Evolutionary conservation across 352 stramenopile species (phyloP).

Genomic region (Blastocystis sp.): DNA sequence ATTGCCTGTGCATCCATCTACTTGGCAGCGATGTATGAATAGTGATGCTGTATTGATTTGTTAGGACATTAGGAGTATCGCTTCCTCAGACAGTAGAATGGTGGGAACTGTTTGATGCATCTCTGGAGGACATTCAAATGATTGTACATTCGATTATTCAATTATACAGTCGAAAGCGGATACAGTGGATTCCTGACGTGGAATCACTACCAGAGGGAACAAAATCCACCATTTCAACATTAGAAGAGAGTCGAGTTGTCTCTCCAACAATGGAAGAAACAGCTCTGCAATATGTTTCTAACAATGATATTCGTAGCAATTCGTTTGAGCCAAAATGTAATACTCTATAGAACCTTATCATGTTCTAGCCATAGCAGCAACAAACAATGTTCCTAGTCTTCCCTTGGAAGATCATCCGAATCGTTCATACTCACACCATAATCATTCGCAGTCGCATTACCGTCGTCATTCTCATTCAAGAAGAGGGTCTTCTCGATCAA

Average conservation of each 20-base stretch:
- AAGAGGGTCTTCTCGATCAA: too few relatives aligned
- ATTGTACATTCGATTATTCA: background rate
- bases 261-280: background rate
- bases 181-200: conserved; percentile 19
- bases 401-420: background rate
- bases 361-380: too few relatives aligned
- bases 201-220: background rate
- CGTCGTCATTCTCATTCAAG: background rate
- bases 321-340: too few relatives aligned
- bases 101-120: conserved; percentile 53
- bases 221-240: background rate
- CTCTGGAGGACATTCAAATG: conserved; percentile 11
- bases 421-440: background rate
- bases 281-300: background rate
- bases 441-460: background rate
- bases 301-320: background rate
- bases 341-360: too few relatives aligned
- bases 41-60: background rate
- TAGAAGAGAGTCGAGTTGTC: background rate
- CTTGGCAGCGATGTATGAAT: conserved; percentile 32
- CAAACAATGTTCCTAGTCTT: background rate
- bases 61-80: conserved; percentile 6
- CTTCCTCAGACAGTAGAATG: conserved; percentile 14
- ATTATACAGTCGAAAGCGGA: conserved; percentile 10
- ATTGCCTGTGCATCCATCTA: conserved; percentile 53